Conservation (phyloP, 495 filamentous ascomycete genomes). For the Hyaloscypha bicolor region DNA sequence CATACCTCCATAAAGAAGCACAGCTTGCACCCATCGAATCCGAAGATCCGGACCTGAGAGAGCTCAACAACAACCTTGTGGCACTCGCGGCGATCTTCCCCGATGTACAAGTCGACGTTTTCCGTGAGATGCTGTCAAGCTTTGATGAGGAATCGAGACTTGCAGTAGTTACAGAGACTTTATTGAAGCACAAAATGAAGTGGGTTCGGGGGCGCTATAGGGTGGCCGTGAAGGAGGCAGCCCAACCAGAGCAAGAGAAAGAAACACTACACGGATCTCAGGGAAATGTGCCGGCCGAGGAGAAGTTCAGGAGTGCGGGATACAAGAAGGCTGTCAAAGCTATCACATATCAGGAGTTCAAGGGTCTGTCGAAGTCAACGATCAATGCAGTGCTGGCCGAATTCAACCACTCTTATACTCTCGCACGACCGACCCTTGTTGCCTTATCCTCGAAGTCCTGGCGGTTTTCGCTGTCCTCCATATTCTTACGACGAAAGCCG, state of each 20-base stretch:
- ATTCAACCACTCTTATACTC: slow-evolving; percentile 81
- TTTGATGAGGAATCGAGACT: slow-evolving; percentile 83
- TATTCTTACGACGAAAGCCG: slow-evolving; percentile 70
- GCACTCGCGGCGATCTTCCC: slow-evolving; percentile 80
- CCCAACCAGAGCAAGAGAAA: slow-evolving; percentile 13
- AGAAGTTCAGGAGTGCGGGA: slow-evolving; percentile 69
- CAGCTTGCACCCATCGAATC: slow-evolving; percentile 42
- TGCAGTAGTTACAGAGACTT: slow-evolving; percentile 80
- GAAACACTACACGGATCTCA: slow-evolving; percentile 25
- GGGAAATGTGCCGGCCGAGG: slow-evolving; percentile 59
- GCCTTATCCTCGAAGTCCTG: slow-evolving; percentile 80
- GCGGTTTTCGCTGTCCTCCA: slow-evolving; percentile 75
- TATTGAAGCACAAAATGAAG: slow-evolving; percentile 74
- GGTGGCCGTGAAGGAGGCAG: slow-evolving; percentile 38
- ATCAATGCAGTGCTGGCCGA: slow-evolving; percentile 90
- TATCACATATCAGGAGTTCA: slow-evolving; percentile 75
- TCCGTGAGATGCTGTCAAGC: slow-evolving; percentile 81
- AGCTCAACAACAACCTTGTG: slow-evolving; percentile 75
- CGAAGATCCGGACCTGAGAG: slow-evolving; percentile 62
- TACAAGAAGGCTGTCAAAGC: slow-evolving; percentile 75
- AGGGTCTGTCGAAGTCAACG: slow-evolving; percentile 72
- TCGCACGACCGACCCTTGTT: slow-evolving; percentile 73
- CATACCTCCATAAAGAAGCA: slow-evolving; percentile 49
- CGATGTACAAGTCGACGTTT: slow-evolving; percentile 85
- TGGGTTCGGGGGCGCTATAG: slow-evolving; percentile 78